Evolutionary conservation across 345 rosid genomes (phyloP).

Genomic region (Iberis pinnata): DNA sequence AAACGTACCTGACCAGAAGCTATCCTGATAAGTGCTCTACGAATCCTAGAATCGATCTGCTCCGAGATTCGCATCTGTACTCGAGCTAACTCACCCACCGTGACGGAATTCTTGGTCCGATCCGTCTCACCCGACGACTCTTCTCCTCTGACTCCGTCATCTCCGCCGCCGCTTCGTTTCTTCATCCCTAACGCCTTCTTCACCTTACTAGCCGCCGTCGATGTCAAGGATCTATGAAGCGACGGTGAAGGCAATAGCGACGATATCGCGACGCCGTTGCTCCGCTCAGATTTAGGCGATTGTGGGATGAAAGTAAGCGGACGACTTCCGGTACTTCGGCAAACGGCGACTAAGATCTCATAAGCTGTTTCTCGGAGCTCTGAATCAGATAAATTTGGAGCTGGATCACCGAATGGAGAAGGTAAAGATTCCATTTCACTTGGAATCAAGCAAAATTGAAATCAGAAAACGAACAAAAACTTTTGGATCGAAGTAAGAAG

Average conservation of each 20-base stretch:
- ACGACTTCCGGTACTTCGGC: slow-evolving; percentile 63
- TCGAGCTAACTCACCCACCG: slow-evolving; percentile 77
- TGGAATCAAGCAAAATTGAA: no score
- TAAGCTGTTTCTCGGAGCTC: slow-evolving; percentile 89
- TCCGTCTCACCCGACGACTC: slow-evolving; percentile 33
- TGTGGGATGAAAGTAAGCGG: slow-evolving; percentile 62
- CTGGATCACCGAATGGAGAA: slow-evolving; percentile 52
- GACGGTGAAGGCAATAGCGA: slow-evolving; percentile 30
- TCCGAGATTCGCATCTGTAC: slow-evolving; percentile 77
- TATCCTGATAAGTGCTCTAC: slow-evolving; percentile 74
- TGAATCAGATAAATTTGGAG: slow-evolving; percentile 44
- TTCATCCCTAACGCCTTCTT: slow-evolving; percentile 91
- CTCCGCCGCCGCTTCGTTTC: slow-evolving; percentile 29
- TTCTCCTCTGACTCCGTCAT: slow-evolving; percentile 26
- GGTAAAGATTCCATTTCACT: slow-evolving; percentile 32
- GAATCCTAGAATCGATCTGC: slow-evolving; percentile 74
- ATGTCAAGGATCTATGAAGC: slow-evolving; percentile 74
- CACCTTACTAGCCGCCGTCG: slow-evolving; percentile 80
- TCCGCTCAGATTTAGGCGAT: slow-evolving; percentile 37
- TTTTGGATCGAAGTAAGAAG: no score
- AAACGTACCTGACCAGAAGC: slow-evolving; percentile 76
- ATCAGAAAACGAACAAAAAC: no score
- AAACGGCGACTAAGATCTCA: slow-evolving; percentile 76
- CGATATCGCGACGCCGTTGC: slow-evolving; percentile 10
- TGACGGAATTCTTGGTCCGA: slow-evolving; percentile 44